phyloP scores from a whole-genome alignment of 1,284 basidiomycete genomes.

The Inonotus obliquus region DNA sequence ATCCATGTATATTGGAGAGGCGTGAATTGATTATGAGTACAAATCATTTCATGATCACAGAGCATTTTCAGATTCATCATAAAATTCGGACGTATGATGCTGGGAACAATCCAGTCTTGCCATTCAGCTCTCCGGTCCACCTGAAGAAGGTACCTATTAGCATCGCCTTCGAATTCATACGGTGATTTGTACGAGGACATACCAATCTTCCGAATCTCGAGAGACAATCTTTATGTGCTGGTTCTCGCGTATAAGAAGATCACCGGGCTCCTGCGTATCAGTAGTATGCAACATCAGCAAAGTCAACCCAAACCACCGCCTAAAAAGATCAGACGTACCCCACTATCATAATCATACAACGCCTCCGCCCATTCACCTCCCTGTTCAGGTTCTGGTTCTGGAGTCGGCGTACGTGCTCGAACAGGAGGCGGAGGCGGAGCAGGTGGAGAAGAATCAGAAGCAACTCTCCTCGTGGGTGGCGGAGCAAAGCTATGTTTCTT shows the following conservation, averaged over 20 bases:
- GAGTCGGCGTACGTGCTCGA: constrained; percentile 22
- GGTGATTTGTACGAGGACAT: constrained; percentile 23
- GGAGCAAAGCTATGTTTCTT: constrained; percentile 45
- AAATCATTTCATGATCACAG: neutral
- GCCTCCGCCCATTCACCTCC: constrained; percentile 67
- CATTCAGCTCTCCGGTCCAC: constrained; percentile 71
- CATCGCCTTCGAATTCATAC: neutral
- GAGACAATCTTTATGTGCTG: constrained; percentile 56
- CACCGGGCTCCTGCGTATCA: constrained; percentile 52
- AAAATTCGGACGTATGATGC: constrained; percentile 69
- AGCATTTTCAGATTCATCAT: constrained; percentile 28
- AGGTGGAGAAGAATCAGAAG: constrained; percentile 21
- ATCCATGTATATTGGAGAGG: neutral
- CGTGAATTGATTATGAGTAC: neutral
- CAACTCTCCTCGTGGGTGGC: constrained; percentile 43
- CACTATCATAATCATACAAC: constrained; percentile 67
- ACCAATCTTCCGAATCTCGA: constrained; percentile 72
- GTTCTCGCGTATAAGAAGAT: constrained; percentile 52
- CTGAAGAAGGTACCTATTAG: constrained; percentile 31
- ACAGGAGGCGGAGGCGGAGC: constrained; percentile 20
- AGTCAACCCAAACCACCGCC: neutral
- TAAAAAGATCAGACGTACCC: constrained; percentile 36
- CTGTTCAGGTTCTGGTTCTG: constrained; percentile 32
- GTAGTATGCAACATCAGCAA: neutral
- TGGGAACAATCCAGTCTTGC: constrained; percentile 62